Evolutionary conservation across 176 grass and related monocot species (phyloP), one percentile per base, ranked within the genome.

Genomic region (Aegilops speltoides): DNA sequence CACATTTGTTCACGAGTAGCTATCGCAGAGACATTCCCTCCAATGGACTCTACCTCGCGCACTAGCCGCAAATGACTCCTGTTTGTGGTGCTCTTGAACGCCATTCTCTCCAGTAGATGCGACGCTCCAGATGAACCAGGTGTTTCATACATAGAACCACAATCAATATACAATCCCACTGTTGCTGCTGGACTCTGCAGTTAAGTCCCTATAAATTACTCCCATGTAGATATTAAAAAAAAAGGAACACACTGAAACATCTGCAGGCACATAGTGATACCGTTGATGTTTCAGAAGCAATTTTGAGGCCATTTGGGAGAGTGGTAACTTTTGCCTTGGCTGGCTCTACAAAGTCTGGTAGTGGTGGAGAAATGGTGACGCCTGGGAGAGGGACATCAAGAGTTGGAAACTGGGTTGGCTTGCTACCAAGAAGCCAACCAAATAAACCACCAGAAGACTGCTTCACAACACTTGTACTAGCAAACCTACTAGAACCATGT

Each of bases 101-200:
- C 78, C 92, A 94, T 92, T 57, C 83, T 88, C 83, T 97, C 95
- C 80, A 97, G 82, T 22, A 97, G 83, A 82, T 94, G 92, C 29
- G 95, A 94, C 22, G 56, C 83, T 20, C 95, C 95, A 89, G 72
- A 90, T 61, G 88, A 90, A 48, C 50, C 70, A 25, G 83, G 66
- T 56, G 83, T 91, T 65, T 97, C 95, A 43, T 94, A 97, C 45
- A 97, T 89, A 59, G 95, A 97, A 83, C 95, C 95, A 73, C 90
- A 94, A 74, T 97, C 88, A 85, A 97, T 80, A 46, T 97, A 94
- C 29, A 94, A 41, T 74, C 95, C 95, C 63, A 97, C 89, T 22
- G 95, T 94, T 84, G 88, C 80, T 77, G 87, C 38, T 10, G 86
- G 92, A 66, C 41, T 92, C 92, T 97, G 88, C 84, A 79, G 72